phyloP scores from a whole-genome alignment of 1,284 basidiomycete species.

The Sporisorium graminicola region DNA sequence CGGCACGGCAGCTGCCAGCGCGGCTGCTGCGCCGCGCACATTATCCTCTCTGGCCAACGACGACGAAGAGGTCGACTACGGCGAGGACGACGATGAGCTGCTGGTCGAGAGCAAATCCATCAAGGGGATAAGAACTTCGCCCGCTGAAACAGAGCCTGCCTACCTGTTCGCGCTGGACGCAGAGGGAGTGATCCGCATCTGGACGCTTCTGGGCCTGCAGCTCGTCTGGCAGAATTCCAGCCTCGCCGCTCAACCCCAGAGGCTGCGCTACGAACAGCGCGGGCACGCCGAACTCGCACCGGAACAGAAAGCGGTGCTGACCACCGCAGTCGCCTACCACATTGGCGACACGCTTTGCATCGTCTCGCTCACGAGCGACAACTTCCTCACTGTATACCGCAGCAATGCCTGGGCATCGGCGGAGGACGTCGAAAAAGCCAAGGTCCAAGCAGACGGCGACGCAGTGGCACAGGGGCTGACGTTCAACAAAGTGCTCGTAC shows the following conservation, averaged over 20 bases:
- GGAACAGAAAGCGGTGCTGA: slow-evolving; percentile 25
- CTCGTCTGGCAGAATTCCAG: slow-evolving; percentile 39
- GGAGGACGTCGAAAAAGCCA: slow-evolving; percentile 1
- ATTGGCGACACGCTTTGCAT: slow-evolving; percentile 56
- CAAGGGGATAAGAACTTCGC: not conserved
- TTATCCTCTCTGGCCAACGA: slow-evolving; percentile 15
- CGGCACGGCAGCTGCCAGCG: not conserved
- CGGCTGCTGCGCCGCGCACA: not conserved
- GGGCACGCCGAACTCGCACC: slow-evolving; percentile 20
- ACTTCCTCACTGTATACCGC: slow-evolving; percentile 51
- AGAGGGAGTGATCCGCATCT: slow-evolving; percentile 20
- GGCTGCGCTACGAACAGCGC: slow-evolving; percentile 23
- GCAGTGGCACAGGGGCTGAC: slow-evolving; percentile 10
- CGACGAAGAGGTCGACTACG: slow-evolving; percentile 62
- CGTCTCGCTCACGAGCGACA: slow-evolving; percentile 49
- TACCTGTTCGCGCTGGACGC: slow-evolving; percentile 32
- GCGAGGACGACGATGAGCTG: slow-evolving; percentile 44
- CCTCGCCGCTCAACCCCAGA: slow-evolving; percentile 34
- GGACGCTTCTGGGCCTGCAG: slow-evolving; percentile 42
- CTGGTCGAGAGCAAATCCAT: slow-evolving; percentile 5
- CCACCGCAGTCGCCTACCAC: slow-evolving; percentile 26
- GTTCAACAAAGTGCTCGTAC: slow-evolving; percentile 46
- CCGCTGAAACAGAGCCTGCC: not conserved
- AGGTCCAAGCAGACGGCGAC: not conserved
- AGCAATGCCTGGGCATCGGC: slow-evolving; percentile 17